Base-by-base conservation (phyloP, 2,329 filamentous ascomycete genomes). In the Waltergamsia citrina region DNA sequence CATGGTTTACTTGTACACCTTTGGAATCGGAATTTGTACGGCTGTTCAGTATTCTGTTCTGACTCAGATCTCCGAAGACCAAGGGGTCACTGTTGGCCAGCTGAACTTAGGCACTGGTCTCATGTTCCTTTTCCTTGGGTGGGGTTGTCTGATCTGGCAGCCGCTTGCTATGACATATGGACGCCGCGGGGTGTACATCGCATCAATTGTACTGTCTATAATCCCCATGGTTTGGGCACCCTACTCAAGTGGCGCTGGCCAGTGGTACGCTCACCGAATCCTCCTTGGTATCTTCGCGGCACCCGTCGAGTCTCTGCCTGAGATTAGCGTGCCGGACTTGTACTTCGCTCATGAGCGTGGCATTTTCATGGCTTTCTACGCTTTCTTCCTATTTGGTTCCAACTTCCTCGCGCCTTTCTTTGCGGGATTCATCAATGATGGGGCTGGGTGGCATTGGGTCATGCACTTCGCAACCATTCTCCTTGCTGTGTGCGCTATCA, bases 321-420 rank as follows among this genome's bases (percentile, higher is more conserved):
- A 52, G 18, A 48, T 54, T 10, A 50, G 47, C 4, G 40, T 54
- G 11, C 39, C 45, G 1, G 50, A 53, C 23, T 41, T 53, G 26
- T 58, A 46, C 37, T 59, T 59, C 36, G 55, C 60, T 6, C 62
- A 65, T 37, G 56, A 65, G 39, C 49, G 62, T 3, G 60, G 53
- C 1, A 64, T 54, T 1, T 65, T 63, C 36, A 54, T 63, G 41
- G 60, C 57, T 9, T 49, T 59, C 31, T 65, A 65, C 38, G 57
- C 57, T 6, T 56, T 60, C 22, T 47, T 48, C 3, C 52, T 65
- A 4, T 22, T 15, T 18, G 21, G 12, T n/a, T 29, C 26, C 8
- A 19, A 33, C 25, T 34, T 34, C 15, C n/a, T 37, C 12, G 30
- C 33, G 2, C 34, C 8, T 29, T 17, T 37, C 20, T 9, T 39